These are phyloP conservation scores for Penicillium subrubescens DNA, from an alignment of 495 filamentous ascomycete genomes.

Conservation along the genomic window DNA sequence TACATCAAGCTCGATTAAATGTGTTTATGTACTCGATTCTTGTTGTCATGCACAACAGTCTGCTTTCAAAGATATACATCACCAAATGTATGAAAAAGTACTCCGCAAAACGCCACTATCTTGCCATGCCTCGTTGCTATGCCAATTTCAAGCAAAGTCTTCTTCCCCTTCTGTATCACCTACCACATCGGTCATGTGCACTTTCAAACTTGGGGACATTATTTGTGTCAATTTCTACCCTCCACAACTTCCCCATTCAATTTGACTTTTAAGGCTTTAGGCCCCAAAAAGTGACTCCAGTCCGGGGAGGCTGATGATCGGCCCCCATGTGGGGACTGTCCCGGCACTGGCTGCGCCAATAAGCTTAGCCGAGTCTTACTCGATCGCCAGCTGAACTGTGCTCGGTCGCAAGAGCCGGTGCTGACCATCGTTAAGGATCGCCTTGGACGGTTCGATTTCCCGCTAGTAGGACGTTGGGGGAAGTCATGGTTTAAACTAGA, in stretches of 20 bases:
- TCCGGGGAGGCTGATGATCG: constrained; percentile 24
- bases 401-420: constrained; percentile 10
- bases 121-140: not conserved
- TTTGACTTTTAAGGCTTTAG: not conserved
- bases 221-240: not conserved
- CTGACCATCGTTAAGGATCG: not conserved
- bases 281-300: not conserved
- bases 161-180: not conserved
- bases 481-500: not conserved
- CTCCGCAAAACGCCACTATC: not conserved
- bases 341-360: constrained; percentile 15
- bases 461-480: not conserved
- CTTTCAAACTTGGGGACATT: not conserved
- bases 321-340: constrained; percentile 18
- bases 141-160: not conserved
- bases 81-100: not conserved
- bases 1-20: not conserved
- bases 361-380: not conserved
- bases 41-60: not conserved
- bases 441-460: not conserved
- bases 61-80: not conserved
- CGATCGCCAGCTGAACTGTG: constrained; percentile 18
- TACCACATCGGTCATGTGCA: not conserved
- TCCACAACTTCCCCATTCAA: not conserved
- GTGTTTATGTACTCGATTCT: not conserved